Evolutionary conservation across 192 early-diverging fungal genomes (phyloP).

Genomic region (Rhizoclosmatium globosum): DNA sequence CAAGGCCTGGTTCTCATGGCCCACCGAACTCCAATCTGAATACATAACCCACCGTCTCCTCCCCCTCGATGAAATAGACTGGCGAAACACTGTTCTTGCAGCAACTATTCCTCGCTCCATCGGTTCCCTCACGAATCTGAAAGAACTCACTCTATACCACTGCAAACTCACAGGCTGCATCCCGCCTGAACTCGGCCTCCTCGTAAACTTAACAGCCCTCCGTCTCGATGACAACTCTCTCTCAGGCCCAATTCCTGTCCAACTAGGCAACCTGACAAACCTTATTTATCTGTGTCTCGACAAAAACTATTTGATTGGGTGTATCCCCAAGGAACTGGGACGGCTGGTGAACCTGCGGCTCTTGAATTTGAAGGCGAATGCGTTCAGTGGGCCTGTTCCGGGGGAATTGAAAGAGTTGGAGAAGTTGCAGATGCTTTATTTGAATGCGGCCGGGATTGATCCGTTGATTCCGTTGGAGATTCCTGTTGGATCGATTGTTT

Average conservation of each 20-base stretch:
- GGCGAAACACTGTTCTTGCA: constrained; percentile 2
- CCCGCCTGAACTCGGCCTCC: constrained; percentile 2
- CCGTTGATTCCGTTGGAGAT: constrained; percentile 4
- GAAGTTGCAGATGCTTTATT: constrained; percentile 7
- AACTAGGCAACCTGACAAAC: background rate
- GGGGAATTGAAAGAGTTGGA: constrained; percentile 3
- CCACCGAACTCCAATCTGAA: background rate
- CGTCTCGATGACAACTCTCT: constrained; percentile 23
- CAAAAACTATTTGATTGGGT: constrained; percentile 1
- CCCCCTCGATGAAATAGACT: constrained; percentile 11
- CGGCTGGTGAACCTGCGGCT: background rate
- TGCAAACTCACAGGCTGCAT: constrained; percentile 11
- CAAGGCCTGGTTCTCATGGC: constrained; percentile 22
- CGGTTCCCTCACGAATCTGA: background rate
- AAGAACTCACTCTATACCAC: constrained; percentile 3
- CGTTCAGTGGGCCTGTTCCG: constrained; percentile 1
- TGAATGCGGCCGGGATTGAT: background rate
- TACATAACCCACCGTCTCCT: background rate
- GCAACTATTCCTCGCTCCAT: background rate
- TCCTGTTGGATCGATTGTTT: background rate
- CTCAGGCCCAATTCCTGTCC: constrained; percentile 5
- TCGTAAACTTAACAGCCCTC: background rate
- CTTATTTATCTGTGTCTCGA: constrained; percentile 20
- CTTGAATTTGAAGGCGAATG: constrained; percentile 19
- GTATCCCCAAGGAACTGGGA: constrained; percentile 1